These are phyloP conservation scores for Hypoxylon fragiforme DNA, from an alignment of 495 filamentous ascomycete genomes.

Conservation along the genomic window DNA sequence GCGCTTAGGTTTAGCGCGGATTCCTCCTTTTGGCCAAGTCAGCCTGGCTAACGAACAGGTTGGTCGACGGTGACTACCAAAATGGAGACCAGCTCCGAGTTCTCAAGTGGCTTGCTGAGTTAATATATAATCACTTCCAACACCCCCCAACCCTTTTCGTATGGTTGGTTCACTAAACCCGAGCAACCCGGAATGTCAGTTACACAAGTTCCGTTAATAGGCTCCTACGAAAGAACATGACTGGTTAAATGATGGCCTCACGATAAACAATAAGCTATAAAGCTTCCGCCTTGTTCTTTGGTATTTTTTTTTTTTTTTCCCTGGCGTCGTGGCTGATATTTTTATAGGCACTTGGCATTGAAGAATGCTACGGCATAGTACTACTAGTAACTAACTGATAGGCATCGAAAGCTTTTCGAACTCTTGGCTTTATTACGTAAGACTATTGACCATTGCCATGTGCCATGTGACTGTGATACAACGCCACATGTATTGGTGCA, in stretches of 20 bases:
- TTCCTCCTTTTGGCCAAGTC: conserved; percentile 19
- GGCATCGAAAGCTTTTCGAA: no score
- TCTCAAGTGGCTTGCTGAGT: conserved; percentile 18
- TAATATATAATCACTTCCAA: conserved; percentile 14
- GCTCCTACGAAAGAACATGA: neutral
- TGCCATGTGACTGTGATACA: no score
- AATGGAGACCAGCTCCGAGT: conserved; percentile 2
- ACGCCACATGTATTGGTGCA: no score
- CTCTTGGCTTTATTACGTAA: no score
- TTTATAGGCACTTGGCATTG: no score
- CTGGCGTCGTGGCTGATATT: no score
- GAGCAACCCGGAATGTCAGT: conserved; percentile 17
- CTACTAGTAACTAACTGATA: no score
- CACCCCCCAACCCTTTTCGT: neutral
- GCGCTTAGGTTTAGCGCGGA: conserved; percentile 28
- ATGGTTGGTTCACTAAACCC: conserved; percentile 10
- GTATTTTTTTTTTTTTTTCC: no score
- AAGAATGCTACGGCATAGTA: no score
- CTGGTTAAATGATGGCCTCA: conserved; percentile 2
- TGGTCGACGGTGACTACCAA: neutral
- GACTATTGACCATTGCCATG: no score
- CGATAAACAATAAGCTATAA: neutral
- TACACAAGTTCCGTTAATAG: no score
- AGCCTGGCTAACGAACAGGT: conserved; percentile 9
- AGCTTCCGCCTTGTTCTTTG: no score